These are phyloP conservation scores for Fagus sylvatica DNA, from an alignment of 306 rosid species.

Conservation along the genomic window DNA sequence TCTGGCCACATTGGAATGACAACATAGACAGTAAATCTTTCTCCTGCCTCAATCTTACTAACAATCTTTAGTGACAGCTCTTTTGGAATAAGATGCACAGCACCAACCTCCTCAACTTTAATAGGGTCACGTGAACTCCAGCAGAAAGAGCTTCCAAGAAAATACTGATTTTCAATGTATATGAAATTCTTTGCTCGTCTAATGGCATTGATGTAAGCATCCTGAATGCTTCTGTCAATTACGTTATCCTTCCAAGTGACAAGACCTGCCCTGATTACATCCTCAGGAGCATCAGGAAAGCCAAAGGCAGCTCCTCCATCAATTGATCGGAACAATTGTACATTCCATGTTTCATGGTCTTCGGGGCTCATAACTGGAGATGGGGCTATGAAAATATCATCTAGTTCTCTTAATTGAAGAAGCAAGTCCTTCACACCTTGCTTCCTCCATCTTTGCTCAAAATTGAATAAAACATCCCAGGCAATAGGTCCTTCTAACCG, in stretches of 20 bases:
- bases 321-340: slow-evolving; percentile 46
- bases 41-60: slow-evolving; percentile 54
- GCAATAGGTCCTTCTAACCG: slow-evolving; percentile 45
- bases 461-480: slow-evolving; percentile 51
- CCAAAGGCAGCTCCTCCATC: slow-evolving; percentile 49
- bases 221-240: slow-evolving; percentile 50
- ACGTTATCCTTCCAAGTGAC: slow-evolving; percentile 27
- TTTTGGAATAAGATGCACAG: slow-evolving; percentile 44
- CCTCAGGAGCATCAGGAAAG: slow-evolving; percentile 25
- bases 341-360: slow-evolving; percentile 49
- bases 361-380: slow-evolving; percentile 26
- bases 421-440: slow-evolving; percentile 40
- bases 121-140: slow-evolving; percentile 35
- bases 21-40: slow-evolving; percentile 44
- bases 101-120: slow-evolving; percentile 37
- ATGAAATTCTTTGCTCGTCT: slow-evolving; percentile 45
- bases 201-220: slow-evolving; percentile 51
- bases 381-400: slow-evolving; percentile 25
- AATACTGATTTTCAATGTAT: slow-evolving; percentile 56
- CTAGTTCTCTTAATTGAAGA: slow-evolving; percentile 20
- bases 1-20: slow-evolving; percentile 70
- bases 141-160: slow-evolving; percentile 46
- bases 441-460: slow-evolving; percentile 54
- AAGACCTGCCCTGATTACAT: slow-evolving; percentile 32
- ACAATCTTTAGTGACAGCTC: slow-evolving; percentile 57